Conservation (phyloP, 495 filamentous ascomycete species). For the Copromyces sp. region DNA sequence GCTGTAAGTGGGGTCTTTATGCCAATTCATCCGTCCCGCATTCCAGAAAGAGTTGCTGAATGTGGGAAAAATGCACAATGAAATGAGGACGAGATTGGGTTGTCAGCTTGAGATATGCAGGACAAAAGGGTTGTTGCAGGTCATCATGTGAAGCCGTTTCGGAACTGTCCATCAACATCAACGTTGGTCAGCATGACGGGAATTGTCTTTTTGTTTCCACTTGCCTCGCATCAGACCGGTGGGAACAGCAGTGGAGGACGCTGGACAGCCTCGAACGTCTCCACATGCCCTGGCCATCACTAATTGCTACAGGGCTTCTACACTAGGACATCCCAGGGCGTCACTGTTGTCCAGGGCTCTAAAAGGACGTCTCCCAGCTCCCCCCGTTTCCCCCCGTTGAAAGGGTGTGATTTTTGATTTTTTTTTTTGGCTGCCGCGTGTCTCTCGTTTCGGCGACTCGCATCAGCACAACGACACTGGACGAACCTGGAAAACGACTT, state of each 20-base stretch:
- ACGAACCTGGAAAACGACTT: not conserved
- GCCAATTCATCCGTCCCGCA: not conserved
- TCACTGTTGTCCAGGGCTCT: not conserved
- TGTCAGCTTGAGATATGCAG: too few relatives aligned
- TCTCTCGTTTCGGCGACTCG: constrained; percentile 17
- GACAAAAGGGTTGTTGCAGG: too few relatives aligned
- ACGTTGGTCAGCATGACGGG: not conserved
- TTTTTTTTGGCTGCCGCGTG: not conserved
- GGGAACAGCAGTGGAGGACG: too few relatives aligned
- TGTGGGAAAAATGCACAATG: not conserved
- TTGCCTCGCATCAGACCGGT: too few relatives aligned
- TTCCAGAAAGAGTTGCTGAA: not conserved
- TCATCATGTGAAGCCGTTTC: not conserved
- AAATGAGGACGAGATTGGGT: not conserved
- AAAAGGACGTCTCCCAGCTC: not conserved
- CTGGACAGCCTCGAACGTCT: not conserved
- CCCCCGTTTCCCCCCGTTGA: not conserved
- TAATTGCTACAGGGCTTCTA: too few relatives aligned
- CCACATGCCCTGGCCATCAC: too few relatives aligned
- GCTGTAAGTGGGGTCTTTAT: constrained; percentile 12
- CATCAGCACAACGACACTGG: not conserved
- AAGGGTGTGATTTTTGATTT: too few relatives aligned
- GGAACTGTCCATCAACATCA: not conserved
- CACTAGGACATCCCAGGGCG: too few relatives aligned
- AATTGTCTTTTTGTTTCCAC: not conserved